A percentile compares a stretch with the other conserved stretches of the same genome.
These are phyloP conservation scores for Verticillium tricorpus DNA, from an alignment of 2,329 filamentous ascomycete genomes.

Conservation along the genomic window DNA sequence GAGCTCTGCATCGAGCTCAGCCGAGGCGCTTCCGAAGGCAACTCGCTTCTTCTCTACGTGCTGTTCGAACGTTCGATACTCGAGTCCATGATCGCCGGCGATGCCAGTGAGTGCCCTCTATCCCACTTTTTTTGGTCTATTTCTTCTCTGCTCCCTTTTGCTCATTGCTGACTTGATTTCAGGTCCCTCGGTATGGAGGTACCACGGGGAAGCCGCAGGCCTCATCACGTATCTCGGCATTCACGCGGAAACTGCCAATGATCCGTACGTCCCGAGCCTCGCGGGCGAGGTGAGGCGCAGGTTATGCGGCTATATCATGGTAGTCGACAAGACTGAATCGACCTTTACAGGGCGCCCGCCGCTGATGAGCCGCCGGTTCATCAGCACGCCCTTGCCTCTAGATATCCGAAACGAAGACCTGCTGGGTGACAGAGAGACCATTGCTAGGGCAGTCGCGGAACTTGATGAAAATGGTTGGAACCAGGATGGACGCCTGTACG, in stretches of 20 bases:
- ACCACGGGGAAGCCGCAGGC: constrained; percentile 30
- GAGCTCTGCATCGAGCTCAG: background rate
- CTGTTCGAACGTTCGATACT: constrained; percentile 25
- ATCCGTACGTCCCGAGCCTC: constrained; percentile 25
- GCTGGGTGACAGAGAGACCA: constrained; percentile 35
- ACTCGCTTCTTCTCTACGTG: constrained; percentile 32
- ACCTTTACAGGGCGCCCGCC: constrained; percentile 53
- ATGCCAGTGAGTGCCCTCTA: constrained; percentile 27
- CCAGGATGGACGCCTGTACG: constrained; percentile 33
- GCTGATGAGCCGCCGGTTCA: constrained; percentile 46
- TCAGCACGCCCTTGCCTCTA: constrained; percentile 46
- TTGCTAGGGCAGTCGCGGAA: constrained; percentile 24
- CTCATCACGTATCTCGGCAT: constrained; percentile 30
- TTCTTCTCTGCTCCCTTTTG: too few relatives aligned
- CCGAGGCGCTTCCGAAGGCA: constrained; percentile 15
- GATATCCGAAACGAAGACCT: constrained; percentile 48
- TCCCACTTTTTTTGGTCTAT: too few relatives aligned
- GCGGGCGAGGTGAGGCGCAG: constrained; percentile 28
- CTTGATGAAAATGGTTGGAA: constrained; percentile 52
- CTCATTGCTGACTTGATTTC: background rate
- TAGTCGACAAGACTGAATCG: constrained; percentile 44
- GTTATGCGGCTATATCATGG: constrained; percentile 31
- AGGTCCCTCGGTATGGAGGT: constrained; percentile 32
- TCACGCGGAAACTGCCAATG: constrained; percentile 19
- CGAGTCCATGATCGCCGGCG: constrained; percentile 32